Evolutionary conservation across 257 asterid species (phyloP).

Genomic region (Leonotis leonurus): DNA sequence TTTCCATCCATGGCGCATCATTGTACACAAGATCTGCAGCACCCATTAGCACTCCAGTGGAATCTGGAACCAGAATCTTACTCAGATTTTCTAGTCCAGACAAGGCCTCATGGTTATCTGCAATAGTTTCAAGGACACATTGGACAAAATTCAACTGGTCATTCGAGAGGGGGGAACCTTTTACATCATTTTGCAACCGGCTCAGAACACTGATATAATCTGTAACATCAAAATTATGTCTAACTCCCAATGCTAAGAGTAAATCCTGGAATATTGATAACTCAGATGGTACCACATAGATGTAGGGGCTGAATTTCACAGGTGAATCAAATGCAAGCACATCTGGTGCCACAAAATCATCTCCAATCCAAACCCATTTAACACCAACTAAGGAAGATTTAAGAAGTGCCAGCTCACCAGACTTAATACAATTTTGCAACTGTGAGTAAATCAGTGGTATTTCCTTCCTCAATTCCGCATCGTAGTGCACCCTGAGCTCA

Average conservation of each 20-base stretch:
- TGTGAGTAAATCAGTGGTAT: slow-evolving; percentile 62
- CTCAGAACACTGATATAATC: slow-evolving; percentile 66
- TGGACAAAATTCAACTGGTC: slow-evolving; percentile 83
- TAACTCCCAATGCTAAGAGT: slow-evolving; percentile 85
- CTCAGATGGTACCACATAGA: slow-evolving; percentile 93
- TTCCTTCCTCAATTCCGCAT: slow-evolving; percentile 58
- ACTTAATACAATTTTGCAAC: slow-evolving; percentile 56
- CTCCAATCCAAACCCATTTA: slow-evolving; percentile 97
- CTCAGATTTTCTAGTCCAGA: slow-evolving; percentile 36
- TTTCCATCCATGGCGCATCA: slow-evolving; percentile 97
- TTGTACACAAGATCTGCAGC: slow-evolving; percentile 78
- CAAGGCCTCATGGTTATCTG: slow-evolving; percentile 51
- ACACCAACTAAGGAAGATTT: slow-evolving; percentile 52
- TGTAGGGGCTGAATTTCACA: slow-evolving; percentile 85
- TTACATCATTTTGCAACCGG: slow-evolving; percentile 61
- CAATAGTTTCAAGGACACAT: slow-evolving; percentile 73
- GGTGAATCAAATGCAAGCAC: slow-evolving; percentile 97
- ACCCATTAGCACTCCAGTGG: slow-evolving; percentile 65
- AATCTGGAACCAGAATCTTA: slow-evolving; percentile 68
- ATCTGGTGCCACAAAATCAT: slow-evolving; percentile 73
- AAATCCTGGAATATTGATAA: slow-evolving; percentile 69
- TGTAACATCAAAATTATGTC: slow-evolving; percentile 58
- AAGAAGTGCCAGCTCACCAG: slow-evolving; percentile 41
- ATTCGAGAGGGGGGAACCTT: slow-evolving; percentile 49
- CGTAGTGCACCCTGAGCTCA: slow-evolving; percentile 37